These are phyloP conservation scores for Apiotrichum laibachii DNA, from an alignment of 1,284 basidiomycete genomes.

Conservation along the genomic window DNA sequence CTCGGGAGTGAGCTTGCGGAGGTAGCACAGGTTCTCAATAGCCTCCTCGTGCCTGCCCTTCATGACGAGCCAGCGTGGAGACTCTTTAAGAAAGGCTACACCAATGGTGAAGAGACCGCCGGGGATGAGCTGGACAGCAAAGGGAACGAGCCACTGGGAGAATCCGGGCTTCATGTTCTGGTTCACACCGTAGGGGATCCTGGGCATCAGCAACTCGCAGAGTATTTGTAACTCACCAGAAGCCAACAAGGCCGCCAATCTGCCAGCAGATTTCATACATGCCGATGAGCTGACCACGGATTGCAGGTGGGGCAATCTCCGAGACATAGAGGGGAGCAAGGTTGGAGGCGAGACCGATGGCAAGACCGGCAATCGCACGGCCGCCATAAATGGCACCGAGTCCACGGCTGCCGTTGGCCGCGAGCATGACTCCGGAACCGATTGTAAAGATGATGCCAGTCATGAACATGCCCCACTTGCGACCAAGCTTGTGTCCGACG, in stretches of 20 bases:
- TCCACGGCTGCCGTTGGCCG: conserved; percentile 28
- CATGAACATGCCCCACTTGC: conserved; percentile 32
- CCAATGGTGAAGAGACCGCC: conserved; percentile 54
- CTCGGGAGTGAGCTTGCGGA: conserved; percentile 51
- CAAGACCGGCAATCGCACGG: conserved; percentile 42
- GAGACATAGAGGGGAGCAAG: conserved; percentile 47
- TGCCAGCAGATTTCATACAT: conserved; percentile 55
- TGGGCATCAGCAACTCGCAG: neutral
- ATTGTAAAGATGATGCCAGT: conserved; percentile 43
- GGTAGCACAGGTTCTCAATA: conserved; percentile 51
- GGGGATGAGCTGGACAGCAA: conserved; percentile 58
- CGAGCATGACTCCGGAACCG: conserved; percentile 42
- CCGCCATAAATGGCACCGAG: conserved; percentile 39
- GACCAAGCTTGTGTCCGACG: conserved; percentile 30
- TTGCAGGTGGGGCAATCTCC: conserved; percentile 51
- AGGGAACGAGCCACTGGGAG: conserved; percentile 54
- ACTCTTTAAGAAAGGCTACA: conserved; percentile 55
- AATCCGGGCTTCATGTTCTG: conserved; percentile 53
- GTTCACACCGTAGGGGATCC: conserved; percentile 46
- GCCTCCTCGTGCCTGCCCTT: conserved; percentile 51
- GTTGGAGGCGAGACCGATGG: conserved; percentile 35
- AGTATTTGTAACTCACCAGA: conserved; percentile 29
- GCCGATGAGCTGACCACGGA: conserved; percentile 53
- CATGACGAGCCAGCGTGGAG: conserved; percentile 57
- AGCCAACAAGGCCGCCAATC: conserved; percentile 51